phyloP scores from a whole-genome alignment of 2,329 filamentous ascomycete species.

The Phialophora chinensis region DNA sequence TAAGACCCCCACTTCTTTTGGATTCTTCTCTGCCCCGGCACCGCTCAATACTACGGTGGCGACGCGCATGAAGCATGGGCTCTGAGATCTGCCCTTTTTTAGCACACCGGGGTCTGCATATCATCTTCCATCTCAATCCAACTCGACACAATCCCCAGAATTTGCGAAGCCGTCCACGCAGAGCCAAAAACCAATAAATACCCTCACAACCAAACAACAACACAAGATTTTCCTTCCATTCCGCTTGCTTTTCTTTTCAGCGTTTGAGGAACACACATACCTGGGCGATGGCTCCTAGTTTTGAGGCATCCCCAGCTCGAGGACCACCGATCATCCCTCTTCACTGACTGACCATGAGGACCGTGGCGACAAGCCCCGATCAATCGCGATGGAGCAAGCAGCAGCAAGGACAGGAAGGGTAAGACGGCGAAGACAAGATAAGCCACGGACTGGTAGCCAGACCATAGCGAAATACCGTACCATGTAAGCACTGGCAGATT shows the following conservation, averaged over 20 bases:
- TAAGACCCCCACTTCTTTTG: neutral
- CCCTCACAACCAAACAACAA: neutral
- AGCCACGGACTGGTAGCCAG: too few relatives aligned
- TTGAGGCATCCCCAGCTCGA: neutral
- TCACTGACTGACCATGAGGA: neutral
- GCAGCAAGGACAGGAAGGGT: neutral
- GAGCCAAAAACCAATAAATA: neutral
- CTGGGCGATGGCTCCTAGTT: neutral
- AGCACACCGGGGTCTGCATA: neutral
- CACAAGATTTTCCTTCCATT: neutral
- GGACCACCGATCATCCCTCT: too few relatives aligned
- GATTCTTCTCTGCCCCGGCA: neutral
- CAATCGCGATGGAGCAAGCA: neutral
- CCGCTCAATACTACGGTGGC: neutral
- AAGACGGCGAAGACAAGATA: too few relatives aligned
- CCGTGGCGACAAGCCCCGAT: too few relatives aligned
- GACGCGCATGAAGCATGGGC: neutral
- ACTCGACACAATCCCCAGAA: neutral
- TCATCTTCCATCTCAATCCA: neutral
- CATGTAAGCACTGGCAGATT: too few relatives aligned
- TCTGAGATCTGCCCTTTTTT: neutral
- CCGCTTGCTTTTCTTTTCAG: neutral
- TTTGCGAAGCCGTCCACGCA: neutral
- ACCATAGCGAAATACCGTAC: too few relatives aligned
- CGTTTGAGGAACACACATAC: neutral